A percentile compares a stretch with the other conserved stretches of the same genome.
These are phyloP conservation scores for Arctium minus DNA, from an alignment of 129 eudicot genomes.

Conservation along the genomic window DNA sequence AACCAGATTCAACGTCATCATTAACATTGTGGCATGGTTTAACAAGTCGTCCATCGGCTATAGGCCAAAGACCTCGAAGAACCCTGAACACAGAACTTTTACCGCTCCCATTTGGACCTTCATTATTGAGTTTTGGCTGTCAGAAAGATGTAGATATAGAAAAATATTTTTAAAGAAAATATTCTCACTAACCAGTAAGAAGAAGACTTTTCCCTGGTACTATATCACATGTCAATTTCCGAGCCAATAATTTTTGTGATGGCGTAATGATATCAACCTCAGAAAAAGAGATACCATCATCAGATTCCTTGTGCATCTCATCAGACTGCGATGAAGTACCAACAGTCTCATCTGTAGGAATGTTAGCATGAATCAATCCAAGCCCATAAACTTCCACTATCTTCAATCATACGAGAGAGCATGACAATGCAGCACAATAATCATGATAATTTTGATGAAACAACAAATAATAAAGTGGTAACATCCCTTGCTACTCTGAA, in stretches of 20 bases:
- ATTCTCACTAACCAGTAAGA: slow-evolving; percentile 70
- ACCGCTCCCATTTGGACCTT: slow-evolving; percentile 99
- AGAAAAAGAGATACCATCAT: slow-evolving; percentile 61
- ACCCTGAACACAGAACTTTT: slow-evolving; percentile 96
- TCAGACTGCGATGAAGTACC: slow-evolving; percentile 33
- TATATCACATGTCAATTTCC: slow-evolving; percentile 74
- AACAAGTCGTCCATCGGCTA: slow-evolving; percentile 63
- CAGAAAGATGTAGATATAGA: neutral
- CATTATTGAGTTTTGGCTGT: slow-evolving; percentile 18
- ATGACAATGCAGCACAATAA: neutral
- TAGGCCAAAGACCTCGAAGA: slow-evolving; percentile 93
- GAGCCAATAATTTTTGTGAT: slow-evolving; percentile 73
- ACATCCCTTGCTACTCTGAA: neutral
- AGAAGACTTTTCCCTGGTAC: slow-evolving; percentile 83
- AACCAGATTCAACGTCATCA: slow-evolving; percentile 40
- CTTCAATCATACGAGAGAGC: neutral
- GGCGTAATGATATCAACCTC: slow-evolving; percentile 93
- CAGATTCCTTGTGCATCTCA: slow-evolving; percentile 23
- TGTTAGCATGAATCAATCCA: slow-evolving; percentile 17
- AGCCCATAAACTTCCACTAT: neutral
- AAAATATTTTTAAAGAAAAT: neutral
- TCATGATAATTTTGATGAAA: neutral
- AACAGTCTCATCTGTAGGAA: slow-evolving; percentile 43
- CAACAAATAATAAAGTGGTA: neutral
- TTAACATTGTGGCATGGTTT: slow-evolving; percentile 52